These are phyloP conservation scores for Aurantiochytrium sp. DNA, from an alignment of 108 stramenopile genomes.

Conservation along the genomic window DNA sequence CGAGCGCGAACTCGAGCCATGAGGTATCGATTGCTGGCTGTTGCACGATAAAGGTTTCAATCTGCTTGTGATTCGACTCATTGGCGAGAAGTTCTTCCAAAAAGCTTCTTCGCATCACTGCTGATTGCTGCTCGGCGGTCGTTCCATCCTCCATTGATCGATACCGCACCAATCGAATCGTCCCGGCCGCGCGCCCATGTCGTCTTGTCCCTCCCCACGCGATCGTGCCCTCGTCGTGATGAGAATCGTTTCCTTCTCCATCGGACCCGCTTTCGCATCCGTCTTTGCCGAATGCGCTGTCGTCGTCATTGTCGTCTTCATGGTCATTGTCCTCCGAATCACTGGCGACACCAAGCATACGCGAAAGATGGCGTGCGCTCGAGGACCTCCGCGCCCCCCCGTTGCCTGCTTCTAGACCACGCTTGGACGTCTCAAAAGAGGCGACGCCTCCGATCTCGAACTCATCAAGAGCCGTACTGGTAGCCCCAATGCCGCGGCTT, in stretches of 20 bases:
- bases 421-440: not conserved
- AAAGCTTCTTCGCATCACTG: conserved; percentile 1
- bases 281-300: too few species aligned
- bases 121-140: not conserved
- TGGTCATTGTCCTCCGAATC: too few species aligned
- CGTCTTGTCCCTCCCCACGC: not conserved
- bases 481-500: too few species aligned
- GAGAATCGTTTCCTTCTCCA: too few species aligned
- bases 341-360: too few species aligned
- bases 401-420: not conserved
- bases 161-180: not conserved
- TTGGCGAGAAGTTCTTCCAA: not conserved
- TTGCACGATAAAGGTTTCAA: not conserved
- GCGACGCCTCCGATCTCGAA: not conserved
- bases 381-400: not conserved
- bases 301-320: too few species aligned
- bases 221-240: too few species aligned
- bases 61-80: not conserved
- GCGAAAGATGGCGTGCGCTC: too few species aligned
- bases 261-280: too few species aligned
- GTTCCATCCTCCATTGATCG: not conserved
- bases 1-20: not conserved
- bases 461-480: not conserved
- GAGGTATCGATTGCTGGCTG: not conserved
- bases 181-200: not conserved